Conservation (phyloP, 1,284 basidiomycete species). For the Boletus putidus region DNA sequence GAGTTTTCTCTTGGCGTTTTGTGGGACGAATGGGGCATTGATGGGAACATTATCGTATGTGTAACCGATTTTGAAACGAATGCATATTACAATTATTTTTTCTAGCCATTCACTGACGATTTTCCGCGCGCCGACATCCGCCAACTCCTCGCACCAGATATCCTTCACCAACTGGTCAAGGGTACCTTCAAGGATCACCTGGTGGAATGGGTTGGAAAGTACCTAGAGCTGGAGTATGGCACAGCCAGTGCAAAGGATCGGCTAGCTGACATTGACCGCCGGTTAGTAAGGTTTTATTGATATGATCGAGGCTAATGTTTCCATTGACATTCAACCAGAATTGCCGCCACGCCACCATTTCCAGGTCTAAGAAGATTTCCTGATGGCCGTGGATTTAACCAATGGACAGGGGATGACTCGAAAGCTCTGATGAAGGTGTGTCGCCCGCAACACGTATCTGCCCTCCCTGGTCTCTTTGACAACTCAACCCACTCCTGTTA, state of each 20-base stretch:
- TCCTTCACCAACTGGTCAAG: constrained; percentile 1
- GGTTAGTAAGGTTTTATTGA: background rate
- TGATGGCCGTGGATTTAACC: constrained; percentile 9
- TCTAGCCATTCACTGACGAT: background rate
- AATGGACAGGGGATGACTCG: constrained; percentile 18
- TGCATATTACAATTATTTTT: too few species aligned
- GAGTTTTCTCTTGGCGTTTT: background rate
- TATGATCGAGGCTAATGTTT: background rate
- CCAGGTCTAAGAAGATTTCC: constrained; percentile 7
- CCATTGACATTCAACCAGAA: too few species aligned
- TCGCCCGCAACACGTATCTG: background rate
- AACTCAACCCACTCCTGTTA: too few species aligned
- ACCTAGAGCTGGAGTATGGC: background rate
- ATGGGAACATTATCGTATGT: background rate
- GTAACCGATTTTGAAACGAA: too few species aligned
- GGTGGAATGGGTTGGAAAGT: background rate
- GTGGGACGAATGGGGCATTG: background rate
- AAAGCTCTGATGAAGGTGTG: constrained; percentile 20
- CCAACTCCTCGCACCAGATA: background rate
- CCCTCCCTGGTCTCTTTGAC: background rate
- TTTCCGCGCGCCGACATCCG: background rate
- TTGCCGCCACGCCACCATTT: too few species aligned
- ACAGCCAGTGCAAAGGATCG: background rate
- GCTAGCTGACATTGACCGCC: background rate
- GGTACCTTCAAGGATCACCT: background rate